Base-by-base conservation (phyloP, 805 yeast genomes). In the Komagataella kurtzmanii region DNA sequence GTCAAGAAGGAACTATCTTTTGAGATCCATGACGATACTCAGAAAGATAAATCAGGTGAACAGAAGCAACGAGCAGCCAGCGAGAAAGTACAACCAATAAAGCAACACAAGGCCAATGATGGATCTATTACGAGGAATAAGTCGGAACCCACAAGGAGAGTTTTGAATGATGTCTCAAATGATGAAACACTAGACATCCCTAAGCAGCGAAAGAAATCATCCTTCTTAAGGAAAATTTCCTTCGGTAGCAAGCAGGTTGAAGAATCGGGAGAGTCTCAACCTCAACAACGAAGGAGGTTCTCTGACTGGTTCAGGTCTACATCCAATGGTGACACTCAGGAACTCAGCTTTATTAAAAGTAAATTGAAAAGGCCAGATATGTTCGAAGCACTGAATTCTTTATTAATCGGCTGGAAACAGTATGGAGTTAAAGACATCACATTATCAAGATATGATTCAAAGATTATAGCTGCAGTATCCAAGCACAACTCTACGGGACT, bases 391-490 rank as follows among this genome's bases (percentile, higher is more conserved):
- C 66, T 85, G 57, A 74, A 70, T 61, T 78, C 85, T 47, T 72
- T 85, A 52, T 67, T 85, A 56, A 70, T 65, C 47, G 79, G 83
- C 17, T 85, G 93, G 93, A 74, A 79, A 12, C 79, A 76, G 54
- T 83, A 83, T 58, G 91, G 93, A 7, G 65, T 85, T 58, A 77
- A 75, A 56, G 74, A 79, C 54, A 71, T 85, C 53, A 68, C 65
- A 44, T 65, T 76, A 48, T 74, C 74, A 56, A 68, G 71, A 18
- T 64, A 68, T 3, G 63, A 68, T 6, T 63, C 68, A 58, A 70
- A 69, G 36, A 70, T 85, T 30, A 75, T 74, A n/a, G 90, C 88
- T 51, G 72, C 77, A 17, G 75, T 85, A 40, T 71, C 87, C 1
- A 79, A 76, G 56, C 71, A 73, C 53, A 84, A 85, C 63, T 70